Base-by-base conservation (phyloP, 345 rosid genomes). In the Sonneratia alba region DNA sequence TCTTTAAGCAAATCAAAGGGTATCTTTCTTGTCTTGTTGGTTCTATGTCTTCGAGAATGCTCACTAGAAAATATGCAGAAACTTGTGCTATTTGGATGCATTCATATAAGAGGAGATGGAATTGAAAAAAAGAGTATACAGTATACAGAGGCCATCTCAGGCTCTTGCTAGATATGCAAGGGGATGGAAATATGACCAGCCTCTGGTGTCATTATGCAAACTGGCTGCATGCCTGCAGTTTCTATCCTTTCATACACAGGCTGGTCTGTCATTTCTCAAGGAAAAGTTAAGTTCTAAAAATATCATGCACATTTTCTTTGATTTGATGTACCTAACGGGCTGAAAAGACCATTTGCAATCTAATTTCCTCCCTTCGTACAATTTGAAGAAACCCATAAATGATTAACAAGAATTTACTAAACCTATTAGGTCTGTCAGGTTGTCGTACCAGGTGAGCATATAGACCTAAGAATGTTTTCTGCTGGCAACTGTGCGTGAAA, bases 1-100 rank as follows among this genome's bases (percentile, higher is more conserved):
- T 66, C 71, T 73, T 71, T 51, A 71, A 18, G 48, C 69, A 72
- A 66, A 72, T 6, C 36, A 62, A 72, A 66, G 19, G 37, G 47
- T 24, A 1, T 59, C 22, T 4, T 40, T 59, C 64, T 59, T 11
- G 32, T 21, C 24, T 24, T 59, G 27, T 59, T 59, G 22, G 64
- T 59, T 59, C 64, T 22, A 59, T 22, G 3, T 59, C 34, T 59
- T 12, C 2, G 3, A 59, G 7, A 59, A 18, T 59, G 8, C 22
- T 22, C 27, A 19, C 1, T 2, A 56, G 21, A 7, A 56, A 21
- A 53, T 22, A 53, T 53, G 59, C n/a, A 53, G 59, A 19, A 3
- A 53, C 16, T 53, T 18, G n/a, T 53, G 59, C 59, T 19, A 3
- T 53, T 6, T 53, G 3, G 53, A 15, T 48, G 11, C 18, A 48